Evolutionary conservation across 2,329 filamentous ascomycete species (phyloP), one percentile per base, ranked within the genome.

Genomic region (Ophiognomonia clavigignenti-juglandacearum): DNA sequence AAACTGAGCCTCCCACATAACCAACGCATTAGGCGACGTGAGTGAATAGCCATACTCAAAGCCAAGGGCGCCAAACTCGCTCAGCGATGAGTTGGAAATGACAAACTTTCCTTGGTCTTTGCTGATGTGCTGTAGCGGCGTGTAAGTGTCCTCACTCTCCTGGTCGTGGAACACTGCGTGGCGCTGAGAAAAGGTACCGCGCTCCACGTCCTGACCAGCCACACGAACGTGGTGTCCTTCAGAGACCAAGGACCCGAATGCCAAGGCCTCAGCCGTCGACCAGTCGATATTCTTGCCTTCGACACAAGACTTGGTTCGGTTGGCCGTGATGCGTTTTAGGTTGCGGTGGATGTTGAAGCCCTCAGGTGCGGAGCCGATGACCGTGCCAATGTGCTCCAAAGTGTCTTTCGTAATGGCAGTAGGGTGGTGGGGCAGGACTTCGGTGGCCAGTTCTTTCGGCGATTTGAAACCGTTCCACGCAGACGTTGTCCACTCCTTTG

Each of bases 381-480:
- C 81, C 61, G 86, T 77, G 48, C 83, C 91, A 63, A 98, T 89
- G 68, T 90, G 83, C 66, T 88, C 81, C 52, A 97, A 71, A 13
- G 82, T 83, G 54, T 86, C 78, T 51, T 68, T 64, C 53, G 87
- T 83, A 37, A 97, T 84, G 41, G 83, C 87, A 32, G 93, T 98
- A 22, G 89, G 85, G 59, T 88, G 81, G 72, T 98, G 93, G 42
- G 92, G 91, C 43, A 98, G 77, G 38, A 97, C 83, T 73, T 98
- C 93, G 20, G 85, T 93, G 26, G 92, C 91, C 54, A 98, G 77
- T 71, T 98, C 93, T 77, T 96, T 97, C 61, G 93, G 93, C 26
- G 91, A 95, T 75, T 97, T 97, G 83, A 98, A 97, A 53, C 92
- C 92, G 72, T 98, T 95, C 93, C 93, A 98, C 47, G 93, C 92